A percentile compares a stretch with the other conserved stretches of the same genome.
Conservation (phyloP, 768 basidiomycete species). For the Symmetrospora coprosmae region DNA sequence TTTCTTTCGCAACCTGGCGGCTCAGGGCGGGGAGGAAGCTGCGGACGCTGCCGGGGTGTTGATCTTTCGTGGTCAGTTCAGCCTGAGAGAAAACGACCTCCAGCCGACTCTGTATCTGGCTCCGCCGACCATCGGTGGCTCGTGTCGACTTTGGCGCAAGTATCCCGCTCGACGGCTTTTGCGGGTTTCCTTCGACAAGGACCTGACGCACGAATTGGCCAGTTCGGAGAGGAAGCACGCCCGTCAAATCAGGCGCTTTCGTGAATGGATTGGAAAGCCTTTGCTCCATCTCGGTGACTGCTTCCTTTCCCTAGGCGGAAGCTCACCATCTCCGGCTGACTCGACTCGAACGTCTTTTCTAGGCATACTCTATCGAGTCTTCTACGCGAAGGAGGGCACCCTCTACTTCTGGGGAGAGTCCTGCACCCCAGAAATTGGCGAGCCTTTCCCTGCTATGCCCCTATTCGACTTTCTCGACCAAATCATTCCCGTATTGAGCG, state of each 20-base stretch:
- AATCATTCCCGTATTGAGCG: background rate
- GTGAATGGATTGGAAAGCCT: background rate
- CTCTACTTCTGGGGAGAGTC: conserved; percentile 9
- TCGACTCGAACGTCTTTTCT: too few species aligned
- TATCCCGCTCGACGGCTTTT: background rate
- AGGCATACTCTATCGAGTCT: background rate
- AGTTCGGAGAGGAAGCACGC: background rate
- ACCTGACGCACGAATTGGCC: background rate
- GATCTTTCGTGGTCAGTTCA: too few species aligned
- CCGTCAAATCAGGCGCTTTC: background rate
- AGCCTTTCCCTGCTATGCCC: background rate
- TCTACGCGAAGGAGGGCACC: background rate
- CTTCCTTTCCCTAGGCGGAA: too few species aligned
- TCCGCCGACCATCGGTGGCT: background rate
- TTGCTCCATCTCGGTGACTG: background rate
- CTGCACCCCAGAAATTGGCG: too few species aligned
- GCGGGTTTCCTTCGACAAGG: background rate
- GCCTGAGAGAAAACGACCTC: too few species aligned
- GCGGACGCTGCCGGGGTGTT: background rate
- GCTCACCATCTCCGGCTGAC: too few species aligned
- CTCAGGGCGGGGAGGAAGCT: background rate
- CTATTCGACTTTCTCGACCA: background rate
- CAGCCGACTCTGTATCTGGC: too few species aligned
- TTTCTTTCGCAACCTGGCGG: background rate
- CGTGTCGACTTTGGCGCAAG: background rate